Base-by-base conservation (phyloP, 2,329 filamentous ascomycete genomes). In the Cordyceps fumosorosea region DNA sequence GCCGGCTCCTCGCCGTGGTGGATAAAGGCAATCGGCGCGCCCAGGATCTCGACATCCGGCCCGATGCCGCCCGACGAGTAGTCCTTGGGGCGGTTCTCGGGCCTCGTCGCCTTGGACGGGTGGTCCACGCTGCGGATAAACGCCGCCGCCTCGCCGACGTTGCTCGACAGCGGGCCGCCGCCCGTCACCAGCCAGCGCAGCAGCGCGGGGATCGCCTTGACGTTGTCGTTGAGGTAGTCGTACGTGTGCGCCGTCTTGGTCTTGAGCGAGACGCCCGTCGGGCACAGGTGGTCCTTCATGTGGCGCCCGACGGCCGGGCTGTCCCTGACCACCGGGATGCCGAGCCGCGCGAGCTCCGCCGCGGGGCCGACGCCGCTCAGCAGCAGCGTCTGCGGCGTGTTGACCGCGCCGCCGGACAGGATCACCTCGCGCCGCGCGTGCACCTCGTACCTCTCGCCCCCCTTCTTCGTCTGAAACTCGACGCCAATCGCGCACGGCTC, bases 221-320 rank as follows among this genome's bases (percentile, higher is more conserved):
- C 22, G 29, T 60, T 51, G 60, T 48, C 52, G 40, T 22, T 16
- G 40, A 67, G 63, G 47, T 66, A 67, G 54, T 66, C 65, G 50
- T 65, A 60, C 2, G 64, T 65, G 5, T 48, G 26, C 3, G 63
- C 57, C 10, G 54, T 42, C 57, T 65, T 66, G 44, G 63, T 61
- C 58, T 65, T 67, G 54, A 64, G 63, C 16, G 62, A 10, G 24
- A 67, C 26, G 22, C 56, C 63, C 26, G 53, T 58, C n/a, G 63
- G 56, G 62, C 62, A 62, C 16, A 67, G 60, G n/a, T 69, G 70
- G 60, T 71, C 70, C 64, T 66, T 66, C 34, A 70, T 56, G 71
- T 87, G 86, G 32, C 76, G 79, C 29, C 86, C 86, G 14, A 89
- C 85, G 48, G 84, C 85, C 0, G 84, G 84, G 2, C 85, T 77